Conservation (phyloP, 345 rosid genomes). For the Citrus inodora region DNA sequence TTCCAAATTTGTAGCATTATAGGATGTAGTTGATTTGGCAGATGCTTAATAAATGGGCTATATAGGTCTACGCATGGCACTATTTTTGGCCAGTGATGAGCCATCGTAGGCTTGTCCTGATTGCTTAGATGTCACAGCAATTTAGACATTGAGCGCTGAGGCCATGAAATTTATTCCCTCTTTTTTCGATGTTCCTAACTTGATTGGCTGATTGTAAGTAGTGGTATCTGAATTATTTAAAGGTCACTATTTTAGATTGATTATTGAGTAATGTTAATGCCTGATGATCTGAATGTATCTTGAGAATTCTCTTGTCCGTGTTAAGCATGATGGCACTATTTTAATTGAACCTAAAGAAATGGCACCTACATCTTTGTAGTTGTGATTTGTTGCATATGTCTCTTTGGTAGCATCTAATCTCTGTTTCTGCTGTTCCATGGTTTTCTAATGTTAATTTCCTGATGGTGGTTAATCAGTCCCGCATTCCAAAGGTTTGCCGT, state of each 20-base stretch:
- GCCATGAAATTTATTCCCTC: not conserved
- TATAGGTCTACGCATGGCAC: not conserved
- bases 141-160: conserved; percentile 23
- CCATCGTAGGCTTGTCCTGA: conserved; percentile 48
- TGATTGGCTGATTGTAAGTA: not conserved
- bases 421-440: not conserved
- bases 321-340: no score
- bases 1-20: not conserved
- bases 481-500: conserved; percentile 92
- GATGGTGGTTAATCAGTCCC: conserved; percentile 38
- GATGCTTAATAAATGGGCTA: not conserved
- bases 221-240: not conserved
- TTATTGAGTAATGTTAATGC: not conserved
- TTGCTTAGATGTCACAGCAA: conserved; percentile 18
- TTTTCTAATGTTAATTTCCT: not conserved
- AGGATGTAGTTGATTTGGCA: not conserved
- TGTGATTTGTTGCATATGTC: not conserved
- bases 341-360: not conserved
- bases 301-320: not conserved
- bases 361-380: not conserved
- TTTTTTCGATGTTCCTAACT: not conserved
- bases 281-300: not conserved
- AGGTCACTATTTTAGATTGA: not conserved
- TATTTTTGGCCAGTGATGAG: conserved; percentile 25
- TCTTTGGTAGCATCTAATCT: not conserved